Evolutionary conservation across 495 filamentous ascomycete species (phyloP).

Genomic region (Hyphodiscus hymeniophilus): DNA sequence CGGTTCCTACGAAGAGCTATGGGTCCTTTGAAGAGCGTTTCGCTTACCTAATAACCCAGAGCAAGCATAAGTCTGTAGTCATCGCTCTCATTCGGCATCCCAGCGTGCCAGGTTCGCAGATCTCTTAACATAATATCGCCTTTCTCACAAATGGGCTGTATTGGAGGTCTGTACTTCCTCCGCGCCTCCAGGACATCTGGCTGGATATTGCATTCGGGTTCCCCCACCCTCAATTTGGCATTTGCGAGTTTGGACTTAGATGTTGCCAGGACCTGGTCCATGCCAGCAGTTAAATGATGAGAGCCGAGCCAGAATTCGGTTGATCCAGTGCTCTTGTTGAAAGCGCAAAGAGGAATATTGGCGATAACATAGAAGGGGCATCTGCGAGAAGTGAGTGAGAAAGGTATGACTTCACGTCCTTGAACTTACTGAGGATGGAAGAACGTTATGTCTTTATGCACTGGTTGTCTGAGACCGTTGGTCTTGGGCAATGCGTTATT

Average conservation of each 20-base stretch:
- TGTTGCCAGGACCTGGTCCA: constrained; percentile 20
- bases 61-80: constrained; percentile 36
- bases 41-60: constrained; percentile 26
- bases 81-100: constrained; percentile 35
- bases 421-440: constrained; percentile 20
- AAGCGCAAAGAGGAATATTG: constrained; percentile 22
- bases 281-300: constrained; percentile 25
- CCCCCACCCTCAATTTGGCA: constrained; percentile 17
- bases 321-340: constrained; percentile 29
- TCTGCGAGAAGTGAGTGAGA: constrained; percentile 23
- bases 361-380: constrained; percentile 26
- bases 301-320: constrained; percentile 39
- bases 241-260: constrained; percentile 20
- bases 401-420: constrained; percentile 16
- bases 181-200: constrained; percentile 26
- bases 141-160: constrained; percentile 32
- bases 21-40: not conserved
- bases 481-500: constrained; percentile 28
- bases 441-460: constrained; percentile 27
- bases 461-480: constrained; percentile 26
- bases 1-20: too few species aligned
- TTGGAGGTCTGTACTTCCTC: constrained; percentile 24
- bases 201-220: constrained; percentile 15
- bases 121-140: constrained; percentile 35
- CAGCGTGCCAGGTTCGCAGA: constrained; percentile 36